These are phyloP conservation scores for Plasmopara viticola DNA, from an alignment of 352 stramenopile genomes.

Conservation along the genomic window DNA sequence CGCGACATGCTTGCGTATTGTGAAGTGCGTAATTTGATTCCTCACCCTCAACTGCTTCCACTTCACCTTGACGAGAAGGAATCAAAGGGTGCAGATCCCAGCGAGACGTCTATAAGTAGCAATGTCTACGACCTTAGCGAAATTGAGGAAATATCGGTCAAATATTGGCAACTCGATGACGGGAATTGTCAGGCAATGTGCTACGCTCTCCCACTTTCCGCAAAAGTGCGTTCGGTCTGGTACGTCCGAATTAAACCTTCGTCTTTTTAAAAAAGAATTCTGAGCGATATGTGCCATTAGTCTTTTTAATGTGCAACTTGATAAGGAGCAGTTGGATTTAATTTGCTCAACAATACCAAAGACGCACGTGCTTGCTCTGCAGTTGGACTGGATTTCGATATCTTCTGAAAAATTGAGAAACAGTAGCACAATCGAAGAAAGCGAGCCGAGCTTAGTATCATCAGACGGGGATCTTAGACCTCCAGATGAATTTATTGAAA, in stretches of 20 bases:
- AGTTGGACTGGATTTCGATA: slow-evolving; percentile 64
- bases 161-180: slow-evolving; percentile 68
- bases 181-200: slow-evolving; percentile 45
- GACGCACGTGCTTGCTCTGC: slow-evolving; percentile 44
- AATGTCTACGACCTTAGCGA: slow-evolving; percentile 56
- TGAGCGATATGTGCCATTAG: slow-evolving; percentile 11
- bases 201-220: slow-evolving; percentile 43
- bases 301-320: slow-evolving; percentile 58
- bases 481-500: not conserved
- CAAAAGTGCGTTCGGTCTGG: slow-evolving; percentile 48
- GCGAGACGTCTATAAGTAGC: slow-evolving; percentile 17
- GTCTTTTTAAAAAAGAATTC: too few relatives aligned
- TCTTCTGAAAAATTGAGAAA: not conserved
- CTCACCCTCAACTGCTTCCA: slow-evolving; percentile 61
- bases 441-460: not conserved
- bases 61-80: slow-evolving; percentile 60
- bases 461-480: not conserved
- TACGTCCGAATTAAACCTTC: slow-evolving; percentile 14
- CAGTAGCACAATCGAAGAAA: not conserved
- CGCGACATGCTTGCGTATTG: slow-evolving; percentile 62
- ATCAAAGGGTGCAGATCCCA: slow-evolving; percentile 21
- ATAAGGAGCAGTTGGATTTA: slow-evolving; percentile 38
- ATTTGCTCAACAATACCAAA: slow-evolving; percentile 45
- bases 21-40: slow-evolving; percentile 41
- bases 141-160: slow-evolving; percentile 44